A percentile compares a stretch with the other conserved stretches of the same genome.
Evolutionary conservation across 2,329 filamentous ascomycete species (phyloP).

Genomic region (Nannizziopsis barbatae): DNA sequence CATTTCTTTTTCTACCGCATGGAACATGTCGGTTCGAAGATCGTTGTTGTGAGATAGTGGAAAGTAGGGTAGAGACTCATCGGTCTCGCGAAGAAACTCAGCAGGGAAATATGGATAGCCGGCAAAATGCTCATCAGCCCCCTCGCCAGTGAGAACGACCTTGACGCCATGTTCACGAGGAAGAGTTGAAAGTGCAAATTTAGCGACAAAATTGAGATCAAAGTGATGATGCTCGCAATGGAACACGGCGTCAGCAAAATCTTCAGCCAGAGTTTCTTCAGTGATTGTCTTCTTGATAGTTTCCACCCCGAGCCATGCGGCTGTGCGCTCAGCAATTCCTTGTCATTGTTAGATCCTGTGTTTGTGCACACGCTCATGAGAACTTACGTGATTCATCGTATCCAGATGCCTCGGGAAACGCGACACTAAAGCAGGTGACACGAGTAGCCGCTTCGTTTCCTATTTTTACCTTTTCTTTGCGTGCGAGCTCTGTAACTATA

Average conservation of each 20-base stretch:
- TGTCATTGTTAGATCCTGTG: neutral
- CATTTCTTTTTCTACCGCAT: no score
- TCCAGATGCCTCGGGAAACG: constrained; percentile 41
- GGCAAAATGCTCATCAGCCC: constrained; percentile 45
- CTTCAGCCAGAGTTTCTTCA: constrained; percentile 34
- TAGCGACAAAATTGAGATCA: constrained; percentile 45
- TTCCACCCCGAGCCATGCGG: constrained; percentile 39
- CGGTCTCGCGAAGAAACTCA: constrained; percentile 42
- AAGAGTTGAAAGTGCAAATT: constrained; percentile 40
- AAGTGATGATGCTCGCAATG: constrained; percentile 37
- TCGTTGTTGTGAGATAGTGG: constrained; percentile 14
- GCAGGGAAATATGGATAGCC: constrained; percentile 41
- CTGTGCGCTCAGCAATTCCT: constrained; percentile 39
- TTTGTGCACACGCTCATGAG: neutral
- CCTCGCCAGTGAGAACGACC: constrained; percentile 45
- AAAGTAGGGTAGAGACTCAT: constrained; percentile 26
- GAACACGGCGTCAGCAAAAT: constrained; percentile 38
- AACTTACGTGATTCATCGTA: constrained; percentile 40
- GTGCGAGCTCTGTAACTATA: constrained; percentile 41
- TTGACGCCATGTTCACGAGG: constrained; percentile 40
- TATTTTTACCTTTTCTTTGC: constrained; percentile 38
- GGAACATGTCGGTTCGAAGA: neutral
- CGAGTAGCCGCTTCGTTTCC: constrained; percentile 34
- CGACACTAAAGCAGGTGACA: constrained; percentile 43
- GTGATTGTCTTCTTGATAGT: constrained; percentile 35